Conservation (phyloP, 2,329 filamentous ascomycete species). For the Stylonectria norvegica region DNA sequence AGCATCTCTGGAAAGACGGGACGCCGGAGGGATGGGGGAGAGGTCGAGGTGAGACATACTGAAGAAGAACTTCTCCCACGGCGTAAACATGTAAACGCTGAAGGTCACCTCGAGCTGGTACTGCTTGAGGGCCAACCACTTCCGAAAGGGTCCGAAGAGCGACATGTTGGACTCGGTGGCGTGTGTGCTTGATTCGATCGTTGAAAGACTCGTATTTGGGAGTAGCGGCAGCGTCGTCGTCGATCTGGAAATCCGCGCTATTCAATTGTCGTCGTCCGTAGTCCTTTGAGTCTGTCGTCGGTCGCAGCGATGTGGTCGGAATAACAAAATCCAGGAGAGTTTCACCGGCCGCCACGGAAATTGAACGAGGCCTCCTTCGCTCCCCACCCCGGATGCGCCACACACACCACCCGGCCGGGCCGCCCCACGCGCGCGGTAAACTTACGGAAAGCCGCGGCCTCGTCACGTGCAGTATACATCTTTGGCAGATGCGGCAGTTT, state of each 20-base stretch:
- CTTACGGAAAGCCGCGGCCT: no score
- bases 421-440: not conserved
- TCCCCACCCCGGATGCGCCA: no score
- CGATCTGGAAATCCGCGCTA: no score
- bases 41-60: constrained; percentile 57
- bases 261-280: not conserved
- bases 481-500: no score
- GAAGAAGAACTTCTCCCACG: constrained; percentile 94
- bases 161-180: constrained; percentile 30
- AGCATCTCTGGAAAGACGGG: constrained; percentile 7
- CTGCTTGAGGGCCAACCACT: constrained; percentile 90
- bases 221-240: no score
- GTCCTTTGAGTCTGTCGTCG: not conserved
- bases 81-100: constrained; percentile 94
- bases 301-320: not conserved
- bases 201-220: constrained; percentile 1
- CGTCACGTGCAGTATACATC: no score
- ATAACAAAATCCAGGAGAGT: constrained; percentile 10
- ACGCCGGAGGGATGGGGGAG: not conserved
- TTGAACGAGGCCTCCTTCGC: no score
- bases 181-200: not conserved
- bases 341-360: constrained; percentile 2
- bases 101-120: constrained; percentile 99
- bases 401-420: not conserved
- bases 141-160: constrained; percentile 55